These are phyloP conservation scores for Fusarium robinianum DNA, from an alignment of 2,329 filamentous ascomycete species.

Conservation along the genomic window DNA sequence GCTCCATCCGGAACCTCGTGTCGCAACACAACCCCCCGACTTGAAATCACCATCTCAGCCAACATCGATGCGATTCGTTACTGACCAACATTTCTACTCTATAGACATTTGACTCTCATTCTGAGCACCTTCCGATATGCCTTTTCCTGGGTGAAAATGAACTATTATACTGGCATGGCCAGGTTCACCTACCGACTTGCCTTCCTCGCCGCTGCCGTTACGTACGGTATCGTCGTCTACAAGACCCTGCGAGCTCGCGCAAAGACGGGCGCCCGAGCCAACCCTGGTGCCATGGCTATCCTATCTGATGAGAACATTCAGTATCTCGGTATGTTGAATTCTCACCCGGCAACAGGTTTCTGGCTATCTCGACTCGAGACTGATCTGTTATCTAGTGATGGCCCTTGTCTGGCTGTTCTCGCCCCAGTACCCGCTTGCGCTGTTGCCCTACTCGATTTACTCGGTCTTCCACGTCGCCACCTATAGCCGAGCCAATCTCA, in stretches of 20 bases:
- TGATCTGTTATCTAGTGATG: slow-evolving; percentile 65
- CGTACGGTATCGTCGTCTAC: slow-evolving; percentile 98
- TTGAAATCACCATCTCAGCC: background rate
- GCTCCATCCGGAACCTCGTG: slow-evolving; percentile 11
- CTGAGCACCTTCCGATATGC: slow-evolving; percentile 80
- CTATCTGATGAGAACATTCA: slow-evolving; percentile 94
- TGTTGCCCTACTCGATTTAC: slow-evolving; percentile 95
- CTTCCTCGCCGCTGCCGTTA: slow-evolving; percentile 85
- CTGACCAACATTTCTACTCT: slow-evolving; percentile 19
- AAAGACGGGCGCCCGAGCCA: slow-evolving; percentile 70
- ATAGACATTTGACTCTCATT: slow-evolving; percentile 84
- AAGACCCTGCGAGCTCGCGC: slow-evolving; percentile 90
- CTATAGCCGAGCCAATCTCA: slow-evolving; percentile 90
- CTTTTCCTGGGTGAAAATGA: slow-evolving; percentile 86
- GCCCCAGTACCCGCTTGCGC: slow-evolving; percentile 84
- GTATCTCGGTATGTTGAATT: slow-evolving; percentile 76
- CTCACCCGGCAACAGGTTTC: background rate
- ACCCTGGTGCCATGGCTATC: slow-evolving; percentile 65
- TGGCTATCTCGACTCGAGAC: background rate
- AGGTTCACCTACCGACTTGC: slow-evolving; percentile 86
- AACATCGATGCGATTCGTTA: slow-evolving; percentile 6
- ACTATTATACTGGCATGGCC: slow-evolving; percentile 78
- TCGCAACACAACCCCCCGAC: slow-evolving; percentile 2
- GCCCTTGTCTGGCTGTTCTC: slow-evolving; percentile 93
- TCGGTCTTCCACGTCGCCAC: slow-evolving; percentile 98